Conservation (phyloP, 495 filamentous ascomycete species). For the Penicillium cataractarum region DNA sequence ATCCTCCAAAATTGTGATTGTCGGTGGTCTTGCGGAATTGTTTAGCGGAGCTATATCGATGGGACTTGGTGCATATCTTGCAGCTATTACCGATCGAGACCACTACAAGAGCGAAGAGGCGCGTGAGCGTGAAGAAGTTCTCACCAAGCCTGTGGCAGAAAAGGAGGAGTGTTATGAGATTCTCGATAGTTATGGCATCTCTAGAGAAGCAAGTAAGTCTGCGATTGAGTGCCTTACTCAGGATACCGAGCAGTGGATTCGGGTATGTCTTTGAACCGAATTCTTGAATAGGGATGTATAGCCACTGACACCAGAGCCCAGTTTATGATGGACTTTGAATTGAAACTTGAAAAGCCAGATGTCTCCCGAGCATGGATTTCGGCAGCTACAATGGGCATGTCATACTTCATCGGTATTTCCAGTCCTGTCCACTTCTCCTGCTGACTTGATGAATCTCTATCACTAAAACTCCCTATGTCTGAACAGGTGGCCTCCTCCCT, state of each 20-base stretch:
- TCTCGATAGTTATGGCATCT: constrained; percentile 45
- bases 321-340: constrained; percentile 61
- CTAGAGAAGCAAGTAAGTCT: constrained; percentile 28
- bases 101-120: constrained; percentile 50
- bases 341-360: constrained; percentile 49
- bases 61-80: constrained; percentile 68
- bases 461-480: not conserved
- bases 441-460: no score
- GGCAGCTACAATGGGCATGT: constrained; percentile 53
- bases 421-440: not conserved
- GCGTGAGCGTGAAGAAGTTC: constrained; percentile 48
- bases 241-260: constrained; percentile 48
- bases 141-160: constrained; percentile 41
- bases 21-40: constrained; percentile 69
- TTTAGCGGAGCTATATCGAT: constrained; percentile 70
- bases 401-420: constrained; percentile 54
- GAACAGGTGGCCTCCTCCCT: constrained; percentile 53
- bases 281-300: not conserved
- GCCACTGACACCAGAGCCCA: constrained; percentile 8
- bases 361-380: constrained; percentile 47
- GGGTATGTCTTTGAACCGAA: constrained; percentile 22
- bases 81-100: constrained; percentile 50
- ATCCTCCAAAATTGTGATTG: constrained; percentile 65
- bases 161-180: constrained; percentile 48
- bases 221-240: constrained; percentile 44